Evolutionary conservation across 441 rosid species (phyloP).

Genomic region (Monsonia emarginata): DNA sequence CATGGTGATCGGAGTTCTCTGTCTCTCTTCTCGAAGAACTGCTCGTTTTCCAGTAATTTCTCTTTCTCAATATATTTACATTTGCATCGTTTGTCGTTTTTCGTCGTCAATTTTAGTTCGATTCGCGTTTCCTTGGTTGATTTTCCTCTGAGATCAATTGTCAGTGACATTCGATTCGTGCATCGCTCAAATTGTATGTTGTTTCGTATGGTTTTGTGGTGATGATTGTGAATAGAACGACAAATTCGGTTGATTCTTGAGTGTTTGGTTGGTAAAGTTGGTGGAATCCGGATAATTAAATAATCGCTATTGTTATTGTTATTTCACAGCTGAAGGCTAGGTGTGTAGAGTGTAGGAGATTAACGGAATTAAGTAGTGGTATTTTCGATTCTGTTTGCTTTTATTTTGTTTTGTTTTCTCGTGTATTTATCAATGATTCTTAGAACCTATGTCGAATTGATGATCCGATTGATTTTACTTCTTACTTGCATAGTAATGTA

Average conservation of each 20-base stretch:
- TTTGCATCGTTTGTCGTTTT: neutral
- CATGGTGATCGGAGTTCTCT: slow-evolving; percentile 37
- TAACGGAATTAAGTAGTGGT: neutral
- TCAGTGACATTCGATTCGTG: neutral
- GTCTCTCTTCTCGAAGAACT: slow-evolving; percentile 38
- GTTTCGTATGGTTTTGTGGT: neutral
- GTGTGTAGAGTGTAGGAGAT: neutral
- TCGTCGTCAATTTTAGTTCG: neutral
- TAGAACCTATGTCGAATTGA: neutral
- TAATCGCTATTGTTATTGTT: neutral
- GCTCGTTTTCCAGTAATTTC: slow-evolving; percentile 37
- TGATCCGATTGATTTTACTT: neutral
- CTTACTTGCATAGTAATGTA: neutral
- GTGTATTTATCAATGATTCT: neutral
- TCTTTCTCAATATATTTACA: slow-evolving; percentile 5
- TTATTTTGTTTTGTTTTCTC: neutral
- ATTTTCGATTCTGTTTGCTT: neutral
- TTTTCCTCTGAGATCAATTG: neutral
- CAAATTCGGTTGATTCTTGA: neutral
- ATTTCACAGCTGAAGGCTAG: neutral
- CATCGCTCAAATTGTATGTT: neutral
- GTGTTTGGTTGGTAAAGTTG: neutral
- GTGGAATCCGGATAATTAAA: neutral
- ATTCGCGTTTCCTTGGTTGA: neutral
- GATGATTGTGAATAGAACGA: neutral